These are phyloP conservation scores for Flaveria linearis DNA, from an alignment of 129 eudicot genomes.

Conservation along the genomic window DNA sequence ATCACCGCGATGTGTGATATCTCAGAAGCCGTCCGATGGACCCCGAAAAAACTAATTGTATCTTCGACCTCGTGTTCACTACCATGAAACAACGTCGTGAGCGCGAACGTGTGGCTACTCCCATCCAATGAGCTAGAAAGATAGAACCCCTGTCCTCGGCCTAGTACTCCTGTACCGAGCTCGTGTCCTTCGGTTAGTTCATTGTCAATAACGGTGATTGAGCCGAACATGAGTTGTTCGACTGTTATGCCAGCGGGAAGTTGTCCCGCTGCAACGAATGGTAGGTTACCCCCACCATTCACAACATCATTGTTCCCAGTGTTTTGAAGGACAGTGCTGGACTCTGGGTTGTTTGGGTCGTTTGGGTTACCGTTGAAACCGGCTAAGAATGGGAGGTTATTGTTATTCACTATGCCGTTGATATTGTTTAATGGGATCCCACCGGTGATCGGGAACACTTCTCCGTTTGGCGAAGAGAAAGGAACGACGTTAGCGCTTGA, in stretches of 20 bases:
- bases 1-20: constrained; percentile 67
- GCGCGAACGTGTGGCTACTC: constrained; percentile 71
- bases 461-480: constrained; percentile 68
- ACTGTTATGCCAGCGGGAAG: constrained; percentile 80
- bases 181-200: constrained; percentile 90
- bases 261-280: constrained; percentile 85
- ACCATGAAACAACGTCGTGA: constrained; percentile 67
- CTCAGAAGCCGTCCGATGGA: constrained; percentile 74
- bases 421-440: constrained; percentile 76
- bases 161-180: constrained; percentile 72
- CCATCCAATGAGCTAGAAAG: constrained; percentile 84
- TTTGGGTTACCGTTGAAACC: constrained; percentile 59
- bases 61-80: constrained; percentile 61
- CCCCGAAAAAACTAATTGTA: constrained; percentile 76
- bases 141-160: constrained; percentile 86
- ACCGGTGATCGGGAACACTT: constrained; percentile 72
- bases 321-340: constrained; percentile 53
- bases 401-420: constrained; percentile 63
- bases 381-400: constrained; percentile 67
- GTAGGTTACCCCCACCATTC: constrained; percentile 51
- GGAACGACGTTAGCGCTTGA: constrained; percentile 66
- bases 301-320: constrained; percentile 63
- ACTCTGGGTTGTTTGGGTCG: constrained; percentile 37
- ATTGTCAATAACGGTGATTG: constrained; percentile 82
- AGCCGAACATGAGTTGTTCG: constrained; percentile 89